Evolutionary conservation across 2,329 filamentous ascomycete species (phyloP).

Genomic region (Sporothrix inflata): DNA sequence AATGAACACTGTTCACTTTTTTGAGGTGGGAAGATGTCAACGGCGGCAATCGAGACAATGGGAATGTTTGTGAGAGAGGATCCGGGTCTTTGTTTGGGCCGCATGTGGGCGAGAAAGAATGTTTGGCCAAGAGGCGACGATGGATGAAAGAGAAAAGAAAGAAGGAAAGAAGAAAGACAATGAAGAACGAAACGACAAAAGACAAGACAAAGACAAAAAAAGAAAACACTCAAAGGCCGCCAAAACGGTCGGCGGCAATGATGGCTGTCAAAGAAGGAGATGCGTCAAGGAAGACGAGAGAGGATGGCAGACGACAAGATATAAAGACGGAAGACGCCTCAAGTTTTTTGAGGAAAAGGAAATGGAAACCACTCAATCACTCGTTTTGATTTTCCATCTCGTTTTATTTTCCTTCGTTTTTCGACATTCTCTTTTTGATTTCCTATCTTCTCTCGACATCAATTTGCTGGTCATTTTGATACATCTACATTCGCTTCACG

Average conservation of each 20-base stretch:
- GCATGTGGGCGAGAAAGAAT: neutral
- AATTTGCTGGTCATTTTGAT: slow-evolving; percentile 28
- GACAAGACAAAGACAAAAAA: neutral
- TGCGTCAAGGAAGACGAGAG: neutral
- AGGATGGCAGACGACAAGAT: neutral
- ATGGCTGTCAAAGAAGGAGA: neutral
- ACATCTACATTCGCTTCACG: neutral
- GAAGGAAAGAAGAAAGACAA: neutral
- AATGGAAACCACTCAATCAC: neutral
- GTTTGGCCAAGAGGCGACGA: slow-evolving; percentile 20
- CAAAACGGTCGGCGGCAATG: slow-evolving; percentile 19
- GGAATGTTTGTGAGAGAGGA: too few species aligned
- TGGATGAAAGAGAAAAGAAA: neutral
- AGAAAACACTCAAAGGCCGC: neutral
- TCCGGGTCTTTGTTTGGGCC: slow-evolving; percentile 24
- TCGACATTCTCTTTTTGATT: neutral
- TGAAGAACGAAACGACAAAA: neutral
- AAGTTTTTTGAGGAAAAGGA: neutral
- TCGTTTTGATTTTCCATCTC: neutral
- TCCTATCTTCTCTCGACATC: neutral
- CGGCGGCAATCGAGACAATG: slow-evolving; percentile 26
- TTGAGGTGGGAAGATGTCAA: neutral
- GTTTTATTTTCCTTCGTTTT: neutral
- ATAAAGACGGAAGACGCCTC: slow-evolving; percentile 13
- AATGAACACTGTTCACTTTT: neutral